These are phyloP conservation scores for Apiotrichum domesticum DNA, from an alignment of 1,284 basidiomycete genomes.

Conservation along the genomic window DNA sequence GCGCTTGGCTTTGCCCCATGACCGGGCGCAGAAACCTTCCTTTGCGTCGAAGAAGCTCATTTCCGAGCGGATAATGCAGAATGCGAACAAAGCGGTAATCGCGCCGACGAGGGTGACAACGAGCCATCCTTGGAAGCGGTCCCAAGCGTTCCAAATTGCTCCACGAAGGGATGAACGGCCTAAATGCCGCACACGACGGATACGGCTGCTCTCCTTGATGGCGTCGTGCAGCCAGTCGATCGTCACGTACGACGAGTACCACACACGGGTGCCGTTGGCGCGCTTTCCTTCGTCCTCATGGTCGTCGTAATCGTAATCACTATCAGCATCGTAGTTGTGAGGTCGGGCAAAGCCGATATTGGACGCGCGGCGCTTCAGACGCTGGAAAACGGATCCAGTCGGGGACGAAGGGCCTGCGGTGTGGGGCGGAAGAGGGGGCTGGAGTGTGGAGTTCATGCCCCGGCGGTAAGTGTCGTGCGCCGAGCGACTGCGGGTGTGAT, in stretches of 20 bases:
- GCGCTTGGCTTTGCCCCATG: slow-evolving; percentile 68
- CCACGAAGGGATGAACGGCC: slow-evolving; percentile 64
- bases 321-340: slow-evolving; percentile 24
- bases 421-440: background rate
- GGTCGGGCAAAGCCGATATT: slow-evolving; percentile 29
- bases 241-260: slow-evolving; percentile 64
- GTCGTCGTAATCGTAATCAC: slow-evolving; percentile 28
- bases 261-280: slow-evolving; percentile 82
- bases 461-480: slow-evolving; percentile 5
- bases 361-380: slow-evolving; percentile 31
- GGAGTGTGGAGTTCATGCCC: slow-evolving; percentile 5
- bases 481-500: background rate
- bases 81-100: slow-evolving; percentile 76
- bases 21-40: slow-evolving; percentile 71
- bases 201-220: slow-evolving; percentile 80
- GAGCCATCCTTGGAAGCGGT: slow-evolving; percentile 83
- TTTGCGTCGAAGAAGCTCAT: slow-evolving; percentile 91
- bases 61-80: slow-evolving; percentile 77
- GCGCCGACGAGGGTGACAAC: slow-evolving; percentile 70
- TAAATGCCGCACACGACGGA: slow-evolving; percentile 59
- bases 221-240: slow-evolving; percentile 85
- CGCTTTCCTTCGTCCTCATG: slow-evolving; percentile 50
- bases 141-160: slow-evolving; percentile 61
- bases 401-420: slow-evolving; percentile 14
- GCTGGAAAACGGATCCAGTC: slow-evolving; percentile 24